Evolutionary conservation across 2,329 filamentous ascomycete species (phyloP), one percentile per base, ranked within the genome.

Genomic region (Tolypocladium album): DNA sequence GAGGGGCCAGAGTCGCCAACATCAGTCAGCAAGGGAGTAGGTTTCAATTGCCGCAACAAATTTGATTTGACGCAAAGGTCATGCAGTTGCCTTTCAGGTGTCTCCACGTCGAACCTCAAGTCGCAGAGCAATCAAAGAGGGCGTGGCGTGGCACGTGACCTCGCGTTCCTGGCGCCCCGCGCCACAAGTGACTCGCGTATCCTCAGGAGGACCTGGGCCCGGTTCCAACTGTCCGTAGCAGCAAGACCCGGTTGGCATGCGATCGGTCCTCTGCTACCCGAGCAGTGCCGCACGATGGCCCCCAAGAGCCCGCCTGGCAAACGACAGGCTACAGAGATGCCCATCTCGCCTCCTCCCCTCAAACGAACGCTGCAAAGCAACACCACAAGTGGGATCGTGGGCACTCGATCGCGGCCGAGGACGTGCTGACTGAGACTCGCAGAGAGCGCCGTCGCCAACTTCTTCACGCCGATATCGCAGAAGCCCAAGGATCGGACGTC

Each of bases 381-480:
- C 45, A 81, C 80, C 57, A 81, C 81, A 53, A 81, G 80, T 82
- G 67, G 20, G 17, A 56, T 42, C 36, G 15, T 3, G 11, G n/a
- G 24, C 24, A 45, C 45, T 8, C 11, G 15, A 17, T 20, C 20
- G 13, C 36, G 11, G 50, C 20, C 50, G 31, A 38, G 50, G 27
- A 43, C 34, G 9, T 42, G 36, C 65, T 71, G 60, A 70, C 58
- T 43, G 42, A 56, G 53, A 45, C 34, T 22, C 31, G 31, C 13
- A 90, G 88, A 85, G 71, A 84, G 75, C 61, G 85, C 88, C 1
- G 85, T 96, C 1, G 83, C 89, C 24, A 90, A 83, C 59, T 97
- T 97, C 78, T 97, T 97, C 74, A 96, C 87, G 0, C 92, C 92
- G 0, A 71, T 82, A 0, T 97, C 92, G 0, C 85, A 96, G 71